These are phyloP conservation scores for Colletotrichum lupini DNA, from an alignment of 2,329 filamentous ascomycete species.

Conservation along the genomic window DNA sequence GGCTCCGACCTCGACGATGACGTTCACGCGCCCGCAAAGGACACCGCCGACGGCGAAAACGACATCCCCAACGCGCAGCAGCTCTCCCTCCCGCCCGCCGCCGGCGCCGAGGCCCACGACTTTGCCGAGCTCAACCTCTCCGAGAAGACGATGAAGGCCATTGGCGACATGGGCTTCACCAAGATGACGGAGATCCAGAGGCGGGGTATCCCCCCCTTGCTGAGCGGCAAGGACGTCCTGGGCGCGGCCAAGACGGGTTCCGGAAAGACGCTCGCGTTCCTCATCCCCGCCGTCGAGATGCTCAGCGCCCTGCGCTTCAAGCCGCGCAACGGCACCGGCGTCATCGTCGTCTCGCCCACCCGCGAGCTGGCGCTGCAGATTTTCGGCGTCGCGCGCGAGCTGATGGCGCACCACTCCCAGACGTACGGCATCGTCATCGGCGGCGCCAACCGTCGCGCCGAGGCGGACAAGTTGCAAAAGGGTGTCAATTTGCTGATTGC, in stretches of 20 bases:
- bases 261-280: slow-evolving; percentile 94
- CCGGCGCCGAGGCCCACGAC: slow-evolving; percentile 71
- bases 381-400: slow-evolving; percentile 91
- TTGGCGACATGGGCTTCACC: slow-evolving; percentile 90
- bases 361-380: slow-evolving; percentile 95
- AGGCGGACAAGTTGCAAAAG: slow-evolving; percentile 93
- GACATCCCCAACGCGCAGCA: slow-evolving; percentile 50
- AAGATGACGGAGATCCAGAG: slow-evolving; percentile 97
- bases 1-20: slow-evolving; percentile 40
- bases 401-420: slow-evolving; percentile 93
- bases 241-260: slow-evolving; percentile 96
- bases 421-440: slow-evolving; percentile 97
- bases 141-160: slow-evolving; percentile 88
- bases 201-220: slow-evolving; percentile 84
- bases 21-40: slow-evolving; percentile 31
- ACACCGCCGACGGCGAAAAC: slow-evolving; percentile 44
- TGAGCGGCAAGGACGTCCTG: slow-evolving; percentile 91
- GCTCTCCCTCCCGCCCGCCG: slow-evolving; percentile 63
- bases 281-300: slow-evolving; percentile 96
- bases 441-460: slow-evolving; percentile 88
- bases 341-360: slow-evolving; percentile 92
- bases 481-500: slow-evolving; percentile 95
- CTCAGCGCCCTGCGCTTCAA: slow-evolving; percentile 91
- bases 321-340: slow-evolving; percentile 91
- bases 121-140: slow-evolving; percentile 88